phyloP scores from a whole-genome alignment of 75 land plant genomes.

The Picea sitchensis region DNA sequence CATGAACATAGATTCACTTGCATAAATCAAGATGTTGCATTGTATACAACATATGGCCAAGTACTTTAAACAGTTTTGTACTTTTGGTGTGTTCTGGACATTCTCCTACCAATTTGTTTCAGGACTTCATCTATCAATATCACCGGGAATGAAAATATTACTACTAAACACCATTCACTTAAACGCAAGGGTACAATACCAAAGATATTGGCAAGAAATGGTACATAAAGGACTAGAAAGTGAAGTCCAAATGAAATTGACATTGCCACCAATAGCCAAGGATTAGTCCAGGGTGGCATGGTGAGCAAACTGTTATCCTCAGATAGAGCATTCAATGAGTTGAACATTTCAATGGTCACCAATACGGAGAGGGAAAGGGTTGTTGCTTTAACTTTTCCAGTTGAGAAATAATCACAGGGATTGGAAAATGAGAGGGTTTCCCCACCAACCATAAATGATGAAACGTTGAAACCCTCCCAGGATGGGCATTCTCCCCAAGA shows the following conservation, averaged over 20 bases:
- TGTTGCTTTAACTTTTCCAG: constrained; percentile 88
- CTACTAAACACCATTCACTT: constrained; percentile 84
- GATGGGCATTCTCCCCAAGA: constrained; percentile 72
- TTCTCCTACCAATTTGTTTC: constrained; percentile 61
- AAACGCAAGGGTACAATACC: constrained; percentile 82
- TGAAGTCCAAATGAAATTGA: constrained; percentile 74
- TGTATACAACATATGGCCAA: no score
- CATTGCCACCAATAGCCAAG: constrained; percentile 91
- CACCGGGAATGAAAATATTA: constrained; percentile 72
- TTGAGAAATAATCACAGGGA: constrained; percentile 86
- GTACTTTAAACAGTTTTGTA: constrained; percentile 37
- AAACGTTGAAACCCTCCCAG: constrained; percentile 67
- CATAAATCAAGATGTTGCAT: no score
- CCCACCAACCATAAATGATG: constrained; percentile 66
- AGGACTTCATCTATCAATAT: constrained; percentile 81
- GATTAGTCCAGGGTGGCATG: constrained; percentile 96
- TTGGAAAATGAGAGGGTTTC: constrained; percentile 46
- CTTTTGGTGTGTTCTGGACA: constrained; percentile 20
- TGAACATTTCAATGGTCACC: constrained; percentile 96
- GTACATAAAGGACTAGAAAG: constrained; percentile 73
- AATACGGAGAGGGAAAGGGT: constrained; percentile 92
- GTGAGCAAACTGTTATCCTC: constrained; percentile 76
- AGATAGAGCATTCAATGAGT: constrained; percentile 88
- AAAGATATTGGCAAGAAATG: constrained; percentile 73
- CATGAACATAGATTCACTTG: no score